phyloP scores from a whole-genome alignment of 2,329 filamentous ascomycete genomes.

The Pseudopithomyces maydicus region DNA sequence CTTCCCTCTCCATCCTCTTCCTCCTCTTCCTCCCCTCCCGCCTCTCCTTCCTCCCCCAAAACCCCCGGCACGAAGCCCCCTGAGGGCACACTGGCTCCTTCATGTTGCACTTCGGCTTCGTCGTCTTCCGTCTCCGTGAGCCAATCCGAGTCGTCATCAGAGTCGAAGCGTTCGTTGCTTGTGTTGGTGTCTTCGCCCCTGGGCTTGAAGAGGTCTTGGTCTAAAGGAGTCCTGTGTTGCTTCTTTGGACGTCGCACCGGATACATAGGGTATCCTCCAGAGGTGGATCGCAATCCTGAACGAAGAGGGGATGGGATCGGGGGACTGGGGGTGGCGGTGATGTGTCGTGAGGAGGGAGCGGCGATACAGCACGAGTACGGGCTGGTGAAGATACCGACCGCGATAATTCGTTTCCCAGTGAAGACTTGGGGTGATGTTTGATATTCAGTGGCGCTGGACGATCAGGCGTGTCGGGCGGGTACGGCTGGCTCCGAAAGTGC shows the following conservation, averaged over 20 bases:
- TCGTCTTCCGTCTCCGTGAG: background rate
- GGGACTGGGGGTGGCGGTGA: background rate
- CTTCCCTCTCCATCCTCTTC: background rate
- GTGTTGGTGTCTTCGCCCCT: background rate
- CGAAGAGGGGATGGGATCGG: background rate
- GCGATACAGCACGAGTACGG: background rate
- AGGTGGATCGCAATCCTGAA: background rate
- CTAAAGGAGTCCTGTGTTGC: background rate
- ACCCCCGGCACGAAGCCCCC: background rate
- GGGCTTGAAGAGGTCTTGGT: background rate
- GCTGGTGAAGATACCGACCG: conserved; percentile 20
- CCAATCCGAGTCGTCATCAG: background rate
- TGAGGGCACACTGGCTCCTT: background rate
- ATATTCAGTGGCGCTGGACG: conserved; percentile 32
- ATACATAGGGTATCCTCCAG: background rate
- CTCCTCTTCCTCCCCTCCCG: background rate
- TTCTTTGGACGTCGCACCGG: background rate
- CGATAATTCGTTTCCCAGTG: background rate
- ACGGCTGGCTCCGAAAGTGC: background rate
- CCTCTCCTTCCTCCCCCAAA: background rate
- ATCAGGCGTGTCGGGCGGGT: conserved; percentile 25
- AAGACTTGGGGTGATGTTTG: conserved; percentile 13
- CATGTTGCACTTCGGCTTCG: background rate
- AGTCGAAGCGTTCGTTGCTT: background rate
- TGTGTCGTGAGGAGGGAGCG: background rate